These are phyloP conservation scores for Colletotrichum sp. DNA, from an alignment of 2,329 filamentous ascomycete species.

Conservation along the genomic window DNA sequence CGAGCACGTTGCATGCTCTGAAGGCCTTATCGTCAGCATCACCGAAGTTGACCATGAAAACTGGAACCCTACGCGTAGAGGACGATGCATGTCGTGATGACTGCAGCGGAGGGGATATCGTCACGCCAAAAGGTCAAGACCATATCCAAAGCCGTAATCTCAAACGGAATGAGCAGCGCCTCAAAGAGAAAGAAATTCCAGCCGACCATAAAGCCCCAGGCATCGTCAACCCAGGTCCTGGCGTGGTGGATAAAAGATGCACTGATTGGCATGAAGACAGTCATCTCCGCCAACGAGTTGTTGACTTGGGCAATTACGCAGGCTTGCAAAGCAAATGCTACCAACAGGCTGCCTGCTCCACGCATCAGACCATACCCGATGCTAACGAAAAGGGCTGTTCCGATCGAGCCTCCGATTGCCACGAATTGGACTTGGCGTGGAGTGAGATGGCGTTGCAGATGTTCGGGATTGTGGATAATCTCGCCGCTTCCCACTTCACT, in stretches of 20 bases:
- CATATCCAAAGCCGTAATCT: slow-evolving; percentile 49
- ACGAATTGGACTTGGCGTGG: neutral
- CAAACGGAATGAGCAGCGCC: slow-evolving; percentile 53
- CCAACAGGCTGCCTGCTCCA: neutral
- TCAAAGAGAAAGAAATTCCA: slow-evolving; percentile 59
- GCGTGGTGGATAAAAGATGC: slow-evolving; percentile 50
- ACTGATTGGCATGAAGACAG: slow-evolving; percentile 39
- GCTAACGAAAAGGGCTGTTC: neutral
- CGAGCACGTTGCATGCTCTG: neutral
- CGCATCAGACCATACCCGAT: neutral
- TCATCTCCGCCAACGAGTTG: slow-evolving; percentile 29
- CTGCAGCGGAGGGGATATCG: slow-evolving; percentile 28
- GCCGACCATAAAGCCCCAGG: slow-evolving; percentile 49
- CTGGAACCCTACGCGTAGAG: neutral
- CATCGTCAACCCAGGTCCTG: slow-evolving; percentile 56
- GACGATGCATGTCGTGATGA: slow-evolving; percentile 1
- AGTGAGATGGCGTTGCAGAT: neutral
- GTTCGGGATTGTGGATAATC: neutral
- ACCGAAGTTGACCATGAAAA: neutral
- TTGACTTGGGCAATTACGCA: slow-evolving; percentile 43
- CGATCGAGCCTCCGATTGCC: neutral
- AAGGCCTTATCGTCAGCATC: neutral
- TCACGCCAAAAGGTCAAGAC: slow-evolving; percentile 42
- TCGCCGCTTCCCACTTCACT: neutral
- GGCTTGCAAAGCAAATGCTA: neutral